A percentile compares a stretch with the other conserved stretches of the same genome.
These are phyloP conservation scores for Gremmenia infestans DNA, from an alignment of 2,329 filamentous ascomycete genomes.

Conservation along the genomic window DNA sequence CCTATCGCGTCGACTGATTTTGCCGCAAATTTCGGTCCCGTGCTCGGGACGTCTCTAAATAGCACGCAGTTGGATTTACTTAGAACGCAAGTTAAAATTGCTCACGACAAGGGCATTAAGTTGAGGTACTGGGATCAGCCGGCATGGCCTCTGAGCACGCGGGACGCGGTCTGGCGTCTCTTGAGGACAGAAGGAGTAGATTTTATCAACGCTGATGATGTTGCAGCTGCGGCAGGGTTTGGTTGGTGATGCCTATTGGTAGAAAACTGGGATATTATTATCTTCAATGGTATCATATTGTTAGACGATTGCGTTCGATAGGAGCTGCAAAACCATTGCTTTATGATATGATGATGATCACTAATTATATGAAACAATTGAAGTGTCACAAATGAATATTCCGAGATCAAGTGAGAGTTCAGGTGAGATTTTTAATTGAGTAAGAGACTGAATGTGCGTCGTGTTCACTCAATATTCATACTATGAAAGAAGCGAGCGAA, in stretches of 20 bases:
- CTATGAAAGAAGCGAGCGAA: too few relatives aligned
- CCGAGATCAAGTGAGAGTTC: too few relatives aligned
- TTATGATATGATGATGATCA: too few relatives aligned
- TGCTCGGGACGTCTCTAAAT: constrained; percentile 43
- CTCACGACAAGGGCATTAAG: constrained; percentile 44
- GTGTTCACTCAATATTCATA: too few relatives aligned
- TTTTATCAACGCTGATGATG: constrained; percentile 56
- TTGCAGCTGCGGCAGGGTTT: constrained; percentile 32
- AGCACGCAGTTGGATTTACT: constrained; percentile 39
- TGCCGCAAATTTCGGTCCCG: constrained; percentile 43
- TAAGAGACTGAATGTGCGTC: too few relatives aligned
- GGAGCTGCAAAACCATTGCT: too few relatives aligned
- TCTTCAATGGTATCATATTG: too few relatives aligned
- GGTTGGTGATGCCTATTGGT: constrained; percentile 3
- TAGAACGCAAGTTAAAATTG: constrained; percentile 40
- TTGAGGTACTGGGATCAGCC: constrained; percentile 57
- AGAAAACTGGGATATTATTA: too few relatives aligned
- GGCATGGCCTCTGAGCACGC: constrained; percentile 47
- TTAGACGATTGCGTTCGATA: too few relatives aligned
- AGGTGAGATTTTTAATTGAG: too few relatives aligned
- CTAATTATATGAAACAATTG: too few relatives aligned
- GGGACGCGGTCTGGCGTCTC: constrained; percentile 51
- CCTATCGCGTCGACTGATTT: constrained; percentile 52
- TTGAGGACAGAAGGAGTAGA: constrained; percentile 52
- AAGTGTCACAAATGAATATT: too few relatives aligned